Evolutionary conservation across 2,329 filamentous ascomycete species (phyloP).

Genomic region (Juglanconis juglandina): DNA sequence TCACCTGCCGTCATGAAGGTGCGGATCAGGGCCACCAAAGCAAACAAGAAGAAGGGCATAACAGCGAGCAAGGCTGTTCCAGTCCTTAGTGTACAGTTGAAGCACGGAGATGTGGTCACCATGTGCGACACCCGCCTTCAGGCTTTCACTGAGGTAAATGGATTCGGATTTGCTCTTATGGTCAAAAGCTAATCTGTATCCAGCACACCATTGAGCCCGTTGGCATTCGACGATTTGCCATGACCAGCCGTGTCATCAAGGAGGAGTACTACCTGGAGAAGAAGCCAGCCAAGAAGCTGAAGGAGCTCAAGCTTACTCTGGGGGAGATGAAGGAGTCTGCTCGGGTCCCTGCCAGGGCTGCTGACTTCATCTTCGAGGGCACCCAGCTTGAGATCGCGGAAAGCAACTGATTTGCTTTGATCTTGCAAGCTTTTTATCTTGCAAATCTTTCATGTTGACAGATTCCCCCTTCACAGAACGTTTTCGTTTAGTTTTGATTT

Average conservation of each 20-base stretch:
- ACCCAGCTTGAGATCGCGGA: background rate
- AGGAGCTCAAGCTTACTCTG: background rate
- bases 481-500: no score
- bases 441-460: background rate
- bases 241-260: slow-evolving; percentile 13
- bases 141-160: slow-evolving; percentile 50
- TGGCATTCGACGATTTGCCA: slow-evolving; percentile 8
- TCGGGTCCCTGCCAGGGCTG: background rate
- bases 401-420: background rate
- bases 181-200: background rate
- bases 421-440: background rate
- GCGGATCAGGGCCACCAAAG: slow-evolving; percentile 22
- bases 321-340: background rate
- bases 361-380: background rate
- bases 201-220: slow-evolving; percentile 7
- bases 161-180: background rate
- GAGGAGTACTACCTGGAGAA: slow-evolving; percentile 1
- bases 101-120: slow-evolving; percentile 62
- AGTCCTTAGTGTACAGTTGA: slow-evolving; percentile 40
- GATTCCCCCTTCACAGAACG: no score
- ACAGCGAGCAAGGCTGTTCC: background rate
- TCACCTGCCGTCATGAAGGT: slow-evolving; percentile 52
- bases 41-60: slow-evolving; percentile 14
- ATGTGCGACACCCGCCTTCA: slow-evolving; percentile 55
- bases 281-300: background rate